Evolutionary conservation across 257 asterid species (phyloP), one percentile per base, ranked within the genome.

Genomic region (Nicotiana knightiana): DNA sequence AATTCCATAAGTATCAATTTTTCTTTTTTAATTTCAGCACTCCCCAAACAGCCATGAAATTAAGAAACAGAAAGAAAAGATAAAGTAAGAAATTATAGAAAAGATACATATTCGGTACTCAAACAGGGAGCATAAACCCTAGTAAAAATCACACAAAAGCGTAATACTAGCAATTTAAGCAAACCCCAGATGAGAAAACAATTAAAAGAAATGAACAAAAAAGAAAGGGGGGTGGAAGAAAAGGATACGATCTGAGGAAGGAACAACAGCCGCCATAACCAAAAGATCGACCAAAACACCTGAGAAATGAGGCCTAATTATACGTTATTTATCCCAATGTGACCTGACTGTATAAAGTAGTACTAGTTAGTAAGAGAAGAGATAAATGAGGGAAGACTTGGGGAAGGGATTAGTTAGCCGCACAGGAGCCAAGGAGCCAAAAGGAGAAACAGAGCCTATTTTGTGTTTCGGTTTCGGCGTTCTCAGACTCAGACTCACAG

Each of bases 181-280:
- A 15, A 5, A 48, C 6, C 30, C 18, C 9, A 79, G 35, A 54
- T 53, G 51, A 71, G 10, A 71, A 43, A 43, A 43, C 3, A 8
- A 37, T 39, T 66, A 66, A 66, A 9, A 33, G n/a, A 66, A 71
- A 39, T 43, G 12, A 43, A 43, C 9, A 0, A 39, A 39, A 10
- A 39, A 21, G 0, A 21, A 21, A 0, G 24, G 24, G 24, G 24
- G 24, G 24, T 0, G 24, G 24, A 76, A 67, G 6, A 33, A 76
- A 65, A 85, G 87, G 84, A 85, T 88, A 88, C 89, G 85, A 88
- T 86, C 90, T 58, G 86, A 67, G 39, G 89, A 24, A 5, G 85
- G 65, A 58, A 84, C 80, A 73, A 80, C 82, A 11, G 87, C 35
- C 30, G 87, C 90, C 90, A 88, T 88, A 43, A 83, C 30, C 61